Evolutionary conservation across 176 grass and related monocot species (phyloP), one percentile per base, ranked within the genome.

Genomic region (Aegilops speltoides): DNA sequence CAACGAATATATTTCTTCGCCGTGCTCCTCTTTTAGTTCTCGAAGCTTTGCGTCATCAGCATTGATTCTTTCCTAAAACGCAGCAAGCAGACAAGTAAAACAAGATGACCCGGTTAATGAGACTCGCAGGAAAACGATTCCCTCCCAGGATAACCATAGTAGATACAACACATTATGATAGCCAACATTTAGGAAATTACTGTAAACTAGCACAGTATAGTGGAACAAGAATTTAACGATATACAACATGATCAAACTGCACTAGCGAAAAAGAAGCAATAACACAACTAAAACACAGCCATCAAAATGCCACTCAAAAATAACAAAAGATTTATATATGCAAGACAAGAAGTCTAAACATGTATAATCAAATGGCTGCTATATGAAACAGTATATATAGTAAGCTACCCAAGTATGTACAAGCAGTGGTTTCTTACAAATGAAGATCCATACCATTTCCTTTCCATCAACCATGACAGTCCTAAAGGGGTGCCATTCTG

Each of bases 21-120:
- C 93, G 8, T 93, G 50, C 69, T 90, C 84, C 10, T 95, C 83
- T 76, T 95, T 93, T 46, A 98, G 33, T 34, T 10, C 54, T 85
- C 32, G 83, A 64, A 93, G 87, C 25, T 93, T 89, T 19, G 73
- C 25, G 29, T 98, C 96, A 38, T 89, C 89, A 76, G 46, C 45
- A 34, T 98, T 80, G 10, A 95, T 90, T 76, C 86, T 73, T 69
- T 89, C 81, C 93, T 95, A 68, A 57, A 19, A 25, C 26, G 85
- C 25, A 19, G 50, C 50, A 54, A 64, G 2, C 33, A 81, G 28
- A 6, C 32, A 36, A 54, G 28, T 83, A 54, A 54, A 59, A 59
- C 50, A 22, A 59, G 20, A 59, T 59, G 1, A 22, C 56, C 56
- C 2, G 28, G 71, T 1, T 46, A 74, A 48, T 9, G 71, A n/a